Base-by-base conservation (phyloP, 768 basidiomycete genomes). In the Arthromyces matolae region DNA sequence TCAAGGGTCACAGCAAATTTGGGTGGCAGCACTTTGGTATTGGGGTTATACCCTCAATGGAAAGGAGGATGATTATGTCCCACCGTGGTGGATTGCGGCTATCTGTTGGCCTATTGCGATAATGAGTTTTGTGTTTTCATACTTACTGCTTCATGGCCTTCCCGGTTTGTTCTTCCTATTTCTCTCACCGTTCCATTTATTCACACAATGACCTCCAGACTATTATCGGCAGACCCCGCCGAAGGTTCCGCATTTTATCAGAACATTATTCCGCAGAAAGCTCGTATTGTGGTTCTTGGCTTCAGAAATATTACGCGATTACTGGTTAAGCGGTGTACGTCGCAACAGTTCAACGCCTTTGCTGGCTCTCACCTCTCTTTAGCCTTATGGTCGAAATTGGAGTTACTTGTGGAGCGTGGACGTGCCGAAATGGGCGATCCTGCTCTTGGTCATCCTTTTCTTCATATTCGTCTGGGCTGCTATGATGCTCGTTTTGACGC, bases 311-410 rank as follows among this genome's bases (percentile, higher is more conserved):
- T 74, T 96, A 44, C 84, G 93, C n/a, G 87, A 93, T 58, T 92
- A 92, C 64, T 91, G 91, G 91, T 66, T 93, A 50, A 91, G 89
- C 51, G 88, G 87, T 29, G 88, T 90, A 65, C 41, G 85, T 77
- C 35, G 27, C 47, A 14, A 25, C 27, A 22, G 5, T 20, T 36
- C 33, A 14, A 14, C 24, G 29, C 37, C 49, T 10, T 49, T 6
- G 12, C 24, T 33, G 8, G 46, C 33, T 38, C 62, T 57, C 45
- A 57, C n/a, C 12, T 37, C 24, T 49, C 56, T 50, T 1, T 53
- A 89, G 84, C 90, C 88, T 9, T 93, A 92, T 59, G 93, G 93
- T 49, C 86, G 93, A 55, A 95, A 95, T 66, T 96, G 93, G 93
- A 71, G 81, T 54, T 96, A 93, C 83, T 72, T 96, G 7, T 96